phyloP scores from a whole-genome alignment of 164 flowering plant species.

The Sedum album region DNA sequence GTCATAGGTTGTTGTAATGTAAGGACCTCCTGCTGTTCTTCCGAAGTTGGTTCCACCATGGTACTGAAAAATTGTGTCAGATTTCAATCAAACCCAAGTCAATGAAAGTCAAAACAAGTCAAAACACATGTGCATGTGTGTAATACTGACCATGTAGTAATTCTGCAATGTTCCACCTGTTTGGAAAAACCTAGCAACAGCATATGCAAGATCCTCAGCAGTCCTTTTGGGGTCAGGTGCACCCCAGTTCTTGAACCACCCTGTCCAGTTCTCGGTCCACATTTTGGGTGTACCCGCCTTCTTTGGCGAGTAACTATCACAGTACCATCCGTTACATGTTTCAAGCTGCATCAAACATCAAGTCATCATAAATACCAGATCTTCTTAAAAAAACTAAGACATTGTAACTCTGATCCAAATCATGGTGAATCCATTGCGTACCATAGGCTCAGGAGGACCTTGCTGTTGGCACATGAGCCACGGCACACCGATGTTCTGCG shows the following conservation, averaged over 20 bases:
- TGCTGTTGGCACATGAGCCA: conserved; percentile 67
- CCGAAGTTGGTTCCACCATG: conserved; percentile 69
- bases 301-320: conserved; percentile 36
- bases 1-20: conserved; percentile 42
- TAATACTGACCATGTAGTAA: conserved; percentile 51
- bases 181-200: conserved; percentile 58
- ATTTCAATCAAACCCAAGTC: background rate
- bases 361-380: background rate
- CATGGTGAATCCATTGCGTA: too few relatives aligned
- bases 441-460: conserved; percentile 52
- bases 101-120: background rate
- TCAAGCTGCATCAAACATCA: conserved; percentile 29
- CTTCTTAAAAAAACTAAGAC: too few relatives aligned
- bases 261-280: conserved; percentile 52
- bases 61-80: background rate
- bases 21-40: conserved; percentile 51
- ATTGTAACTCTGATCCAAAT: too few relatives aligned
- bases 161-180: conserved; percentile 53
- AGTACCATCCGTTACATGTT: conserved; percentile 72
- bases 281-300: conserved; percentile 30
- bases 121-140: background rate
- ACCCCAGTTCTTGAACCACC: conserved; percentile 63
- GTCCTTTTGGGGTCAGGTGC: conserved; percentile 39
- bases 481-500: conserved; percentile 45
- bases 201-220: conserved; percentile 61